Conservation (phyloP, 805 yeast species). For the Wickerhamomyces queroliae region DNA sequence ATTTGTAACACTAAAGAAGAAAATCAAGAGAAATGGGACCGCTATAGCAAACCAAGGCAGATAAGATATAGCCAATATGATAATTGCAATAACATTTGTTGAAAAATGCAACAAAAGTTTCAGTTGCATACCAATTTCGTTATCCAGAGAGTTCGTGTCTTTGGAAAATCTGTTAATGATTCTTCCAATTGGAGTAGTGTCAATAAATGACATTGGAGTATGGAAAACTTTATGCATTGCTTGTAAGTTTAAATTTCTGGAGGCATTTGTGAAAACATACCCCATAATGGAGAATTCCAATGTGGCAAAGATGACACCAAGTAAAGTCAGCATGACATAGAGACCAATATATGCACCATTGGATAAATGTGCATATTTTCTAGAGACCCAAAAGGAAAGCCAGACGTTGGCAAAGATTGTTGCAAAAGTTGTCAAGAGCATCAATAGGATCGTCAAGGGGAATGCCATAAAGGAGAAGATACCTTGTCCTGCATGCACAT, state of each 20-base stretch:
- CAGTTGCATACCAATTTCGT: slow-evolving; percentile 67
- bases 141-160: slow-evolving; percentile 81
- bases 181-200: slow-evolving; percentile 84
- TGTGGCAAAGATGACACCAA: slow-evolving; percentile 40
- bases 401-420: slow-evolving; percentile 39
- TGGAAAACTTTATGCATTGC: slow-evolving; percentile 61
- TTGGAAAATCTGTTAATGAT: slow-evolving; percentile 82
- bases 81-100: slow-evolving; percentile 55
- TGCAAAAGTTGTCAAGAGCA: neutral
- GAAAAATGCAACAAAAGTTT: slow-evolving; percentile 52
- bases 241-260: slow-evolving; percentile 49
- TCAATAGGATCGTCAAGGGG: slow-evolving; percentile 37
- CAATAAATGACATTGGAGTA: slow-evolving; percentile 81
- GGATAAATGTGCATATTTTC: slow-evolving; percentile 40
- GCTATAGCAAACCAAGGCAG: slow-evolving; percentile 78
- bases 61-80: slow-evolving; percentile 64
- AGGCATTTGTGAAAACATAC: slow-evolving; percentile 44
- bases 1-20: slow-evolving; percentile 37
- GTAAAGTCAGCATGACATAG: slow-evolving; percentile 54
- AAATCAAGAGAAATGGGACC: slow-evolving; percentile 45
- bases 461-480: slow-evolving; percentile 24
- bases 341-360: slow-evolving; percentile 71
- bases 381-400: slow-evolving; percentile 77
- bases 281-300: slow-evolving; percentile 43
- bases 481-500: slow-evolving; percentile 36